phyloP scores from a whole-genome alignment of 1,284 basidiomycete species.

The Papiliotrema nemorosa region DNA sequence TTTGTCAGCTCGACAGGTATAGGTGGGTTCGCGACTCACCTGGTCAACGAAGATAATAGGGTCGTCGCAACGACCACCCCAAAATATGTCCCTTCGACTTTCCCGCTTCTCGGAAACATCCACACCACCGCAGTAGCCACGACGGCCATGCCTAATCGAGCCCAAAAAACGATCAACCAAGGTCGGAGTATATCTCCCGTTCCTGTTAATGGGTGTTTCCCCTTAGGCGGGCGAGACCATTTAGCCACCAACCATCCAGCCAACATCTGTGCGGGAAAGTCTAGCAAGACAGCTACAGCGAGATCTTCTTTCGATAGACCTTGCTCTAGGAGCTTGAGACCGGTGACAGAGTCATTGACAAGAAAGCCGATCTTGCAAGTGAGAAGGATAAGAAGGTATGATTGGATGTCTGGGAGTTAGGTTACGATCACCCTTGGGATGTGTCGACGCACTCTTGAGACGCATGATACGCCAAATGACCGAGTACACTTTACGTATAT shows the following conservation, averaged over 20 bases:
- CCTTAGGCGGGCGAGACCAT: constrained; percentile 62
- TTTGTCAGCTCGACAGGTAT: background rate
- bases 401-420: constrained; percentile 75
- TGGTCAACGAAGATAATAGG: constrained; percentile 77
- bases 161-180: constrained; percentile 92
- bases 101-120: constrained; percentile 63
- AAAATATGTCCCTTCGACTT: constrained; percentile 64
- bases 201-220: constrained; percentile 27
- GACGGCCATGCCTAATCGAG: constrained; percentile 66
- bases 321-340: constrained; percentile 94
- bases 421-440: too few species aligned
- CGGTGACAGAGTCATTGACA: constrained; percentile 88
- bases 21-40: constrained; percentile 55
- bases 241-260: constrained; percentile 95
- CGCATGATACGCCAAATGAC: constrained; percentile 93
- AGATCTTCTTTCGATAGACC: constrained; percentile 93
- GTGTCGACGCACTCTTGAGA: constrained; percentile 73
- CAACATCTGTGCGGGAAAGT: constrained; percentile 96
- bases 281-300: constrained; percentile 89
- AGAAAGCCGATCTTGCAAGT: constrained; percentile 95
- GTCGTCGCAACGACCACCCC: constrained; percentile 72
- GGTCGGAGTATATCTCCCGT: constrained; percentile 60
- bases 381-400: constrained; percentile 80
- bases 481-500: constrained; percentile 82
- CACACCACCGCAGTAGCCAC: constrained; percentile 76